A percentile compares a stretch with the other conserved stretches of the same genome.
phyloP scores from a whole-genome alignment of 768 basidiomycete genomes.

The Trametes gibbosa region DNA sequence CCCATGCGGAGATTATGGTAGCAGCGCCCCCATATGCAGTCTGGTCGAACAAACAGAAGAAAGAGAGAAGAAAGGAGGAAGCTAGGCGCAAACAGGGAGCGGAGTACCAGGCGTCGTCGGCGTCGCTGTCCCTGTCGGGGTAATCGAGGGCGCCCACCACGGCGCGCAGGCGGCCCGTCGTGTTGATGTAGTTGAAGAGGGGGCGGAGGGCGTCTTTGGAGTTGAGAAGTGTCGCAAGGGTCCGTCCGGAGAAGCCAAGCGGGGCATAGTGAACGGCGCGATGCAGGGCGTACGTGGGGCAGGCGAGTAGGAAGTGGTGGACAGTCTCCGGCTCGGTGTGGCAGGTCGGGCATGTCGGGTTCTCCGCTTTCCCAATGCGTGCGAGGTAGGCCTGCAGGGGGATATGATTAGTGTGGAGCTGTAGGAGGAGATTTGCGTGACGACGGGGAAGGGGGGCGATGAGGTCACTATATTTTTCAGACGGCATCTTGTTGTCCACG shows the following conservation, averaged over 20 bases:
- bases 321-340: conserved; percentile 4
- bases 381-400: conserved; percentile 28
- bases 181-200: background rate
- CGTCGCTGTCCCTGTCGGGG: background rate
- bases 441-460: background rate
- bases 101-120: background rate
- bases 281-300: conserved; percentile 4
- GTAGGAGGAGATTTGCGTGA: background rate
- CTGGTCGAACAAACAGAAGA: background rate
- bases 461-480: background rate
- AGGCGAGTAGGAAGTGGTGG: conserved; percentile 16
- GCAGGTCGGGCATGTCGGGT: conserved; percentile 14
- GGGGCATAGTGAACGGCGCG: background rate
- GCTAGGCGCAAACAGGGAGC: background rate
- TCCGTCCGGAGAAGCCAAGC: background rate
- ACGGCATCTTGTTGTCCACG: background rate
- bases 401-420: background rate
- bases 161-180: background rate
- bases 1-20: background rate
- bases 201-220: background rate
- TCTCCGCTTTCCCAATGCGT: conserved; percentile 3
- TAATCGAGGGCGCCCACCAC: background rate
- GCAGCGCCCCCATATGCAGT: background rate
- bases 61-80: background rate
- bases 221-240: background rate